Evolutionary conservation across 495 filamentous ascomycete genomes (phyloP).

Genomic region (Talaromyces nanjingensis): DNA sequence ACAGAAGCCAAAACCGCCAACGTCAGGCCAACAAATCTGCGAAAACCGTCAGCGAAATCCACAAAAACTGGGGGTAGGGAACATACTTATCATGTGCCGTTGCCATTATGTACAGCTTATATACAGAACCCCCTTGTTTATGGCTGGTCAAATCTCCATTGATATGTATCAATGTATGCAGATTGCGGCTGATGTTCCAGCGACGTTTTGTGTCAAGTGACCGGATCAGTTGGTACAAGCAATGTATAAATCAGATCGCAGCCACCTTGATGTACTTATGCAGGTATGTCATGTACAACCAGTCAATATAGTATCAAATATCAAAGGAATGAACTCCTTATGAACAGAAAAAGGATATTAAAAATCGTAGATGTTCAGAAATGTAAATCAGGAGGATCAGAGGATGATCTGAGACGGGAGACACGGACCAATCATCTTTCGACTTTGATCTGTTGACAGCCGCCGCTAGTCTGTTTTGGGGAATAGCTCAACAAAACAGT

Average conservation of each 20-base stretch:
- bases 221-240: not conserved
- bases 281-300: not conserved
- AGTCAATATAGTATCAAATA: not conserved
- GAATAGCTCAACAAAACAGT: not conserved
- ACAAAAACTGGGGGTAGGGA: not conserved
- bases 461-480: not conserved
- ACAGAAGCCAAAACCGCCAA: constrained; percentile 87
- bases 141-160: not conserved
- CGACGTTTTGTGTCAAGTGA: not conserved
- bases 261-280: not conserved
- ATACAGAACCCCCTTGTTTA: not conserved
- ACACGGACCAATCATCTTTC: not conserved
- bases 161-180: not conserved
- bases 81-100: constrained; percentile 9
- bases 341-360: not conserved
- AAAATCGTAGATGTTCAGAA: not conserved
- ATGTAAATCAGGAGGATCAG: not conserved
- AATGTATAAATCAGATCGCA: not conserved
- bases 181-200: not conserved
- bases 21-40: constrained; percentile 80
- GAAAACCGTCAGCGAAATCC: constrained; percentile 27
- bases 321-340: not conserved
- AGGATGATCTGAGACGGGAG: not conserved
- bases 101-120: not conserved
- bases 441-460: not conserved